These are phyloP conservation scores for Trichomonascaceae sp. DNA, from an alignment of 1,139 yeast species.

Conservation along the genomic window DNA sequence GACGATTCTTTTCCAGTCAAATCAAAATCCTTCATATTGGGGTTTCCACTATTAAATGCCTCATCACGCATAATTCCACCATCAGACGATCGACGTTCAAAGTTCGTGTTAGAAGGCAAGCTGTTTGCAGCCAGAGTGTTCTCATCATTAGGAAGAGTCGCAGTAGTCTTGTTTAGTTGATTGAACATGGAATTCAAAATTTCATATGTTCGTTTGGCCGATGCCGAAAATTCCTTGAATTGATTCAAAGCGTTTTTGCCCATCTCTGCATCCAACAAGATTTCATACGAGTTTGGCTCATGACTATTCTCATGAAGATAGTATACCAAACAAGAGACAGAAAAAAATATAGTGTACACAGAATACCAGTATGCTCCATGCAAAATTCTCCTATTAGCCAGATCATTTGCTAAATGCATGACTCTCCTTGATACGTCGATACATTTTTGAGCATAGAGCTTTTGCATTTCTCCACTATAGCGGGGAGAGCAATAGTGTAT, in stretches of 20 bases:
- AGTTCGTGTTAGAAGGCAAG: conserved; percentile 2
- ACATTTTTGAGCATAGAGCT: conserved; percentile 76
- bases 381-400: conserved; percentile 66
- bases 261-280: conserved; percentile 70
- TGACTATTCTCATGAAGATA: conserved; percentile 70
- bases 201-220: conserved; percentile 75
- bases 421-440: conserved; percentile 81
- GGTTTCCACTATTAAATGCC: not conserved
- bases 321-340: conserved; percentile 81
- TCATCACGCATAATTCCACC: not conserved
- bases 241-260: conserved; percentile 71
- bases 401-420: conserved; percentile 74
- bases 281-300: conserved; percentile 49
- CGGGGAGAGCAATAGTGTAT: conserved; percentile 66
- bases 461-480: conserved; percentile 42
- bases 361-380: conserved; percentile 93
- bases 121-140: conserved; percentile 2
- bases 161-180: conserved; percentile 46
- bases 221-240: conserved; percentile 66
- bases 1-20: not conserved
- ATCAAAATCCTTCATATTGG: not conserved
- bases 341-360: conserved; percentile 84
- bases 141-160: conserved; percentile 3
- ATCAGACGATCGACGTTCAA: not conserved
- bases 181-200: conserved; percentile 76